Evolutionary conservation across 345 rosid genomes (phyloP), one percentile per base, ranked within the genome.

Genomic region (Toxicodendron radicans): DNA sequence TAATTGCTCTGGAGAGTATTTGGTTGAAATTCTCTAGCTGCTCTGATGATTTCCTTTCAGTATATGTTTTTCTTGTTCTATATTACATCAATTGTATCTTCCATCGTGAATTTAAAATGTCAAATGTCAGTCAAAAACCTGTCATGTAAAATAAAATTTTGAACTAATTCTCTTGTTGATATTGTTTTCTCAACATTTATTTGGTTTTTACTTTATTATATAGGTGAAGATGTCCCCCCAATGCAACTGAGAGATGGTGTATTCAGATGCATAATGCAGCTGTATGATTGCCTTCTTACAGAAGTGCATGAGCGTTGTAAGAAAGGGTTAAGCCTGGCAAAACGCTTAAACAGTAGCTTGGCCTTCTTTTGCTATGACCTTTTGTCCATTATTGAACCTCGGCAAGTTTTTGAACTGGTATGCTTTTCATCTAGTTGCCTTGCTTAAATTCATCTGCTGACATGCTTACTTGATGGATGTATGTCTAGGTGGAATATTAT

Each of bases 361-460:
- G 99, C 95, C 80, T 95, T 95, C 82, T 91, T 95, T 82, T 95
- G 99, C 66, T 95, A 93, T 82, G 99, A 95, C 88, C 97, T 95
- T 66, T 81, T 95, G 76, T 93, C 94, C 49, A 85, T 91, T 76
- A 86, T 93, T 81, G 99, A 95, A 83, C 98, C 99, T 64, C 92
- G 96, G 73, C 99, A 93, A 85, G 98, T 93, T 74, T 95, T 93
- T 83, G 99, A 95, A 77, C 74, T 95, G 93, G 98, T 95, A 90
- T 35, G 94, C 71, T 79, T 71, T 77, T 27, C 24, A 56, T 57
- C 67, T 68, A 24, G n/a, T 51, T 58, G 35, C 71, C 17, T 18
- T 20, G 35, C 60, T 61, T n/a, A 52, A 53, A 32, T 53, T 46
- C 20, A 4, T 63, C 32, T 43, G 49, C 10, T 72, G 69, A 7